These are phyloP conservation scores for Parietaria judaica DNA, from an alignment of 306 rosid species.

Conservation along the genomic window DNA sequence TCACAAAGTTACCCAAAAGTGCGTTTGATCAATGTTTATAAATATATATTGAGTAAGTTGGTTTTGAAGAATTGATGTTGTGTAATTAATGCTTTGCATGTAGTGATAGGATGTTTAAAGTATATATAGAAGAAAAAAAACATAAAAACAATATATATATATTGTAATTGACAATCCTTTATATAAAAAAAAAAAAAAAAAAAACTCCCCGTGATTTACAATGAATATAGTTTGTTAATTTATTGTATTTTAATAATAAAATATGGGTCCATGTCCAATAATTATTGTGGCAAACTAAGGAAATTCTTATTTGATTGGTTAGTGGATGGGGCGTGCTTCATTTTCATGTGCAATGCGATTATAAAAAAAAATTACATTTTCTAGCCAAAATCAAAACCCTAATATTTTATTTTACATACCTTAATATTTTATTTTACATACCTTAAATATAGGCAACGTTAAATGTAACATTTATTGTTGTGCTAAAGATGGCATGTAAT, in stretches of 20 bases:
- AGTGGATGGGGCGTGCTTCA: slow-evolving; percentile 12
- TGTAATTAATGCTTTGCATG: background rate
- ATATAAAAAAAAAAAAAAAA: too few species aligned
- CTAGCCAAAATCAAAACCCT: too few species aligned
- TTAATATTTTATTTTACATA: background rate
- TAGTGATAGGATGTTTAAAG: background rate
- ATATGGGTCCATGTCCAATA: too few species aligned
- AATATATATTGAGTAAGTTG: background rate
- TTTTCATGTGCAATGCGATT: background rate
- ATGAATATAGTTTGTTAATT: too few species aligned
- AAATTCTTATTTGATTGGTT: background rate
- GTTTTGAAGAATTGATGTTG: background rate
- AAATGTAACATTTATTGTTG: background rate
- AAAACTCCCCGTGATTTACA: too few species aligned
- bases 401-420: background rate
- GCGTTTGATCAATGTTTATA: background rate
- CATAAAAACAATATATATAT: too few species aligned
- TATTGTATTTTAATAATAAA: too few species aligned
- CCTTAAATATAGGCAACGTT: too few species aligned
- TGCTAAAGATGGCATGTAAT: background rate
- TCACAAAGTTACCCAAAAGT: slow-evolving; percentile 5
- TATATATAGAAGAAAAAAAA: too few species aligned
- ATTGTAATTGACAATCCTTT: too few species aligned
- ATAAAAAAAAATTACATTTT: background rate
- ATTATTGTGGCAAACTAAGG: background rate